These are phyloP conservation scores for Sergeia podlipaevii DNA, from an alignment of 208 protist species.

Conservation along the genomic window DNA sequence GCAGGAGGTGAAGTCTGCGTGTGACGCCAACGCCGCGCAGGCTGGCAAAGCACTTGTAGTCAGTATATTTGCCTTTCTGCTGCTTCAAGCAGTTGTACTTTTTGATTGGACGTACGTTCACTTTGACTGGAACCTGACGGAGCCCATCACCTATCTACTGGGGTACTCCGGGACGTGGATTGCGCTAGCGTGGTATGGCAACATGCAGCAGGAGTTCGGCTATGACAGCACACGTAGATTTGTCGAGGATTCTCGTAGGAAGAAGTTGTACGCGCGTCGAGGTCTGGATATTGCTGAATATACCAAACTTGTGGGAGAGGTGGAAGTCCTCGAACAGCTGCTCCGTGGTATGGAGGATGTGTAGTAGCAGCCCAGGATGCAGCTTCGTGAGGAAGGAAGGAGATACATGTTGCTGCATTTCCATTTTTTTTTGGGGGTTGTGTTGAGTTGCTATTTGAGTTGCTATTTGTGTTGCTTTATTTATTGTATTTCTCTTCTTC, in stretches of 20 bases:
- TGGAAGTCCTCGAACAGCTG: slow-evolving; percentile 26
- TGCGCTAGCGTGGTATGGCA: slow-evolving; percentile 55
- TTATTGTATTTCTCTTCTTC: slow-evolving; percentile 5
- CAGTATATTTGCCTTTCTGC: slow-evolving; percentile 35
- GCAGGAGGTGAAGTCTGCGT: slow-evolving; percentile 19
- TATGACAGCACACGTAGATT: slow-evolving; percentile 32
- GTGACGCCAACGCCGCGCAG: slow-evolving; percentile 22
- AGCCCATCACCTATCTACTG: slow-evolving; percentile 87
- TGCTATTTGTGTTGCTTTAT: too few relatives aligned
- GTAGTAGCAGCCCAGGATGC: slow-evolving; percentile 3
- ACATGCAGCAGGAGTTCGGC: slow-evolving; percentile 43
- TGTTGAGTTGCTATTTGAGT: background rate
- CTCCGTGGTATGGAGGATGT: slow-evolving; percentile 31
- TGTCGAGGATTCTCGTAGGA: slow-evolving; percentile 11
- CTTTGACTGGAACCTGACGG: slow-evolving; percentile 86
- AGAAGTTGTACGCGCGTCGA: slow-evolving; percentile 22
- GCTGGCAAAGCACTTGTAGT: slow-evolving; percentile 22
- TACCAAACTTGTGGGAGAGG: slow-evolving; percentile 34
- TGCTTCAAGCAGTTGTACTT: slow-evolving; percentile 37
- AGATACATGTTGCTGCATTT: slow-evolving; percentile 1
- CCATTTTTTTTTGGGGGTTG: background rate
- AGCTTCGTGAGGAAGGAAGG: background rate
- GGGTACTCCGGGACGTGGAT: slow-evolving; percentile 75
- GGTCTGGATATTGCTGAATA: slow-evolving; percentile 27
- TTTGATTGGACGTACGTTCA: slow-evolving; percentile 84